A percentile compares a stretch with the other conserved stretches of the same genome.
Evolutionary conservation across 1,139 yeast species (phyloP).

Genomic region (Yamadazyma songkhlaensis): DNA sequence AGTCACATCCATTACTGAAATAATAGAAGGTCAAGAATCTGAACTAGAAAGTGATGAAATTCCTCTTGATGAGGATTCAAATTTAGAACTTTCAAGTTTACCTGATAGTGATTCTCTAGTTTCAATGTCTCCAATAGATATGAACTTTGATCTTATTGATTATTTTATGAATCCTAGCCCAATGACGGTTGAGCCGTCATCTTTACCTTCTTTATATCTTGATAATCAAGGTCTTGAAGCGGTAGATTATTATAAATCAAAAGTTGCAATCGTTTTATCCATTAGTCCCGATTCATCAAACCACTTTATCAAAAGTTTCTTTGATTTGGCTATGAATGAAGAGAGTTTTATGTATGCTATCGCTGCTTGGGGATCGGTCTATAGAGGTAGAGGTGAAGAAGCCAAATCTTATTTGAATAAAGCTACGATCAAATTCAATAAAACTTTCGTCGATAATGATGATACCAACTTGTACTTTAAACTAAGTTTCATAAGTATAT

Average conservation of each 20-base stretch:
- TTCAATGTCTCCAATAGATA: too few relatives aligned
- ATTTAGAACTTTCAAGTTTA: too few relatives aligned
- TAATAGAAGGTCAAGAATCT: too few relatives aligned
- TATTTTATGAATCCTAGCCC: slow-evolving; percentile 1
- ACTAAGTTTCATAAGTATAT: slow-evolving; percentile 9
- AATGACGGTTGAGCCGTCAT: background rate
- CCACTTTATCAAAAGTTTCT: slow-evolving; percentile 41
- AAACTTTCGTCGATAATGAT: slow-evolving; percentile 6
- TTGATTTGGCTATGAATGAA: slow-evolving; percentile 38
- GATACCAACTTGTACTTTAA: slow-evolving; percentile 8
- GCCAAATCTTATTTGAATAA: slow-evolving; percentile 17
- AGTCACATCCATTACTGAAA: too few relatives aligned
- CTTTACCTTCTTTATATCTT: slow-evolving; percentile 11
- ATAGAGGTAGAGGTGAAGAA: slow-evolving; percentile 18
- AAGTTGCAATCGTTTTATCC: slow-evolving; percentile 20
- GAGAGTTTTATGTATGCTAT: slow-evolving; percentile 40
- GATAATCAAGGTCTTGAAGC: slow-evolving; percentile 17
- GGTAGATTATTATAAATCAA: slow-evolving; percentile 17
- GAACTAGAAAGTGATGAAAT: too few relatives aligned
- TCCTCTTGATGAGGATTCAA: too few relatives aligned
- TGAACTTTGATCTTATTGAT: background rate
- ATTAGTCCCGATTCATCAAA: slow-evolving; percentile 36
- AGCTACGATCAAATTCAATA: slow-evolving; percentile 7
- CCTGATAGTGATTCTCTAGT: too few relatives aligned
- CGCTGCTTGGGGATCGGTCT: slow-evolving; percentile 43